Evolutionary conservation across 192 early-diverging fungal species (phyloP).

Genomic region (Kickxella alabastrina): DNA sequence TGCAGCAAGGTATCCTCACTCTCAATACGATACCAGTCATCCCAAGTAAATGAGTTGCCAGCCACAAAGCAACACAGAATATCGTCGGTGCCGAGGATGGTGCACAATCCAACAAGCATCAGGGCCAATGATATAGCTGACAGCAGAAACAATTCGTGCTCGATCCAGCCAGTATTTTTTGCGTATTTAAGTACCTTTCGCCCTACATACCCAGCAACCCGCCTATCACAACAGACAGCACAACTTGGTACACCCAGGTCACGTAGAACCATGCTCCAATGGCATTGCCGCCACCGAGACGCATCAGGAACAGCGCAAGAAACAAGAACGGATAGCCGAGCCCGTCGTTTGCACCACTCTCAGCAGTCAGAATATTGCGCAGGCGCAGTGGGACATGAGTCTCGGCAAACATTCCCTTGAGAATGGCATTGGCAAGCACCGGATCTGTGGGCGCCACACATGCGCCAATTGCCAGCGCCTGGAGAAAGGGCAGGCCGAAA

Average conservation of each 20-base stretch:
- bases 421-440: slow-evolving; percentile 89
- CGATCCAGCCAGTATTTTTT: slow-evolving; percentile 69
- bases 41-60: slow-evolving; percentile 81
- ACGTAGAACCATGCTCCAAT: slow-evolving; percentile 78
- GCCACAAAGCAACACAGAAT: slow-evolving; percentile 76
- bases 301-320: slow-evolving; percentile 68
- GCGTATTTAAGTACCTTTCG: slow-evolving; percentile 65
- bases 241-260: slow-evolving; percentile 76
- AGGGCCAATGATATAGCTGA: slow-evolving; percentile 75
- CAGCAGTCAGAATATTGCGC: slow-evolving; percentile 70
- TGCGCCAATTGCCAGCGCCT: slow-evolving; percentile 73
- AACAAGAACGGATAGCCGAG: slow-evolving; percentile 82
- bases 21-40: slow-evolving; percentile 86
- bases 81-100: slow-evolving; percentile 69
- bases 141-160: slow-evolving; percentile 81
- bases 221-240: slow-evolving; percentile 68
- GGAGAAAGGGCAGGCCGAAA: slow-evolving; percentile 53
- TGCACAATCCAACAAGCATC: slow-evolving; percentile 66
- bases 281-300: slow-evolving; percentile 54
- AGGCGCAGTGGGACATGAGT: slow-evolving; percentile 75
- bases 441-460: slow-evolving; percentile 92
- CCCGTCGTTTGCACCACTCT: slow-evolving; percentile 87
- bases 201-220: slow-evolving; percentile 64
- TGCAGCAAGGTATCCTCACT: slow-evolving; percentile 80
- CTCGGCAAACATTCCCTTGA: slow-evolving; percentile 92